A percentile compares a stretch with the other conserved stretches of the same genome.
phyloP scores from a whole-genome alignment of 371 early-diverging fungal species.

The Synchytrium microbalum region DNA sequence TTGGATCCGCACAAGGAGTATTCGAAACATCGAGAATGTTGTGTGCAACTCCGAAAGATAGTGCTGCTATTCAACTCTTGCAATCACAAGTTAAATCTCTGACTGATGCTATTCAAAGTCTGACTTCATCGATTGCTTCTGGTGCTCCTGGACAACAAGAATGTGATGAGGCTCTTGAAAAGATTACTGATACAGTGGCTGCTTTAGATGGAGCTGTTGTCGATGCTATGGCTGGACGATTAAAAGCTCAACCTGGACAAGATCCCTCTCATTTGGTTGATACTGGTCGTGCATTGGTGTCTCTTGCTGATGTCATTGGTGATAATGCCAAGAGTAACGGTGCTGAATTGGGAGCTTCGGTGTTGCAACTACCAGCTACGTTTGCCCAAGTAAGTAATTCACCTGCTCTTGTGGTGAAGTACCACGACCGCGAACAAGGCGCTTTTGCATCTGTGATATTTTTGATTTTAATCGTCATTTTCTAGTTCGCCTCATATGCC shows the following conservation, averaged over 20 bases:
- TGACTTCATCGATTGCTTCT: slow-evolving; percentile 18
- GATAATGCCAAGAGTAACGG: slow-evolving; percentile 25
- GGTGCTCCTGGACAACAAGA: slow-evolving; percentile 41
- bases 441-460: background rate
- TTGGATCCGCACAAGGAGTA: slow-evolving; percentile 19
- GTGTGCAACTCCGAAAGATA: slow-evolving; percentile 26
- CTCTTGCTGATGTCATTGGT: slow-evolving; percentile 32
- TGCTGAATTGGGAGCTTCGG: slow-evolving; percentile 19
- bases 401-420: background rate
- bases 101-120: slow-evolving; percentile 19
- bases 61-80: slow-evolving; percentile 13
- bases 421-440: background rate
- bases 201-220: slow-evolving; percentile 26
- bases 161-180: slow-evolving; percentile 29
- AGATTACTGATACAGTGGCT: slow-evolving; percentile 17
- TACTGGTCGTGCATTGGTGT: slow-evolving; percentile 24
- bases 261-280: slow-evolving; percentile 26
- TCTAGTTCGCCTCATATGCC: slow-evolving; percentile 14
- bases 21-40: slow-evolving; percentile 23
- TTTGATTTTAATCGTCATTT: background rate
- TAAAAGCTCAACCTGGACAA: slow-evolving; percentile 17
- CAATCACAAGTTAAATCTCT: slow-evolving; percentile 15
- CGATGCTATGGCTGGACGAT: slow-evolving; percentile 27
- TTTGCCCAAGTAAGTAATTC: slow-evolving; percentile 23
- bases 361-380: slow-evolving; percentile 26